Conservation (phyloP, 352 stramenopile species). For the Phytophthora vignae region DNA sequence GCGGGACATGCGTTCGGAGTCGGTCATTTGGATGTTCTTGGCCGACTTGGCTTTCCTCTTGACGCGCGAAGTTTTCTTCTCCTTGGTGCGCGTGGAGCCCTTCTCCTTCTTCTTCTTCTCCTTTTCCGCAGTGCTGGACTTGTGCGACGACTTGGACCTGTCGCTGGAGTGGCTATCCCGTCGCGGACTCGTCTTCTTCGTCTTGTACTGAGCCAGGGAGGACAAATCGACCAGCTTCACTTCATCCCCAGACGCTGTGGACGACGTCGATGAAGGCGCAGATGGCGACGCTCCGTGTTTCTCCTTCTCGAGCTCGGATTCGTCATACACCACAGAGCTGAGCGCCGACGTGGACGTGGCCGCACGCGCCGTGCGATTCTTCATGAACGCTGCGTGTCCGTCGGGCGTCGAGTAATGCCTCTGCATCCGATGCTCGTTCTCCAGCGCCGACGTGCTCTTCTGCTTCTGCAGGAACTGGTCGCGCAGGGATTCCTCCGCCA, state of each 20-base stretch:
- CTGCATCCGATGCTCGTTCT: conserved; percentile 19
- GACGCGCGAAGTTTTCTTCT: conserved; percentile 33
- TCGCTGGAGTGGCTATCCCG: conserved; percentile 27
- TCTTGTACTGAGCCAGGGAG: conserved; percentile 32
- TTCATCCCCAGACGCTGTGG: conserved; percentile 27
- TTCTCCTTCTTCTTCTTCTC: conserved; percentile 9
- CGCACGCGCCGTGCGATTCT: conserved; percentile 24
- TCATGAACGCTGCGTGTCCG: conserved; percentile 15
- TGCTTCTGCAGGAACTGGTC: conserved; percentile 37
- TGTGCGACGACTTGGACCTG: conserved; percentile 37
- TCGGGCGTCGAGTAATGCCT: conserved; percentile 34
- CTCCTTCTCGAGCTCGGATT: conserved; percentile 37
- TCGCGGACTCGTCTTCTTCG: conserved; percentile 23
- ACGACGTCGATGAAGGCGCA: conserved; percentile 29
- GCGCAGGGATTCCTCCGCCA: conserved; percentile 21
- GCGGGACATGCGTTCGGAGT: conserved; percentile 62
- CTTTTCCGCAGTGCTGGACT: conserved; percentile 10
- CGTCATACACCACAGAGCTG: conserved; percentile 21
- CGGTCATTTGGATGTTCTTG: conserved; percentile 49
- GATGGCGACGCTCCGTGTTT: conserved; percentile 31
- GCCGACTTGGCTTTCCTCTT: conserved; percentile 51
- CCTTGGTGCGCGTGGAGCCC: conserved; percentile 22
- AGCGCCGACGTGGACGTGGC: conserved; percentile 18
- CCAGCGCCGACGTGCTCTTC: conserved; percentile 21
- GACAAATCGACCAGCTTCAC: conserved; percentile 39